Conservation (phyloP, 371 early-diverging fungal genomes). For the Apophysomyces elegans region DNA sequence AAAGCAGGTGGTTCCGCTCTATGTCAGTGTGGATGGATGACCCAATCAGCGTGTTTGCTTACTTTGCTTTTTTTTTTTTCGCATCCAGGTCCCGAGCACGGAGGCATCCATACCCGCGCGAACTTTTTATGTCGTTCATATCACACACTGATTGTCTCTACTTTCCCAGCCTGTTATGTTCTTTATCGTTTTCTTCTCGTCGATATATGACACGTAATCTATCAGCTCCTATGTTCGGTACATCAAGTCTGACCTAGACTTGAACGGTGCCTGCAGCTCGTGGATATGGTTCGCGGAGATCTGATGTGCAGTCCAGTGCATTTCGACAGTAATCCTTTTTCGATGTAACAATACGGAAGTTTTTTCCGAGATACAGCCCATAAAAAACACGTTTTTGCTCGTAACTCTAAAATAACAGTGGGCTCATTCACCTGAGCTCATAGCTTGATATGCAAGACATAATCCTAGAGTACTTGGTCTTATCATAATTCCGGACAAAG, state of each 20-base stretch:
- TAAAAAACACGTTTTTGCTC: background rate
- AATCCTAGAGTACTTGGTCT: no score
- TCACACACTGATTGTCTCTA: background rate
- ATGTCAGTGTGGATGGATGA: conserved; percentile 1
- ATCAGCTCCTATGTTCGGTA: no score
- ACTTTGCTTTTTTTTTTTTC: background rate
- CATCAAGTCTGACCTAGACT: no score
- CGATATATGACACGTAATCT: no score
- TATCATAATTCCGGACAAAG: no score
- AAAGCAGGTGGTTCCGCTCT: background rate
- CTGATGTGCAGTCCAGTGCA: background rate
- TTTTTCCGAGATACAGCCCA: background rate
- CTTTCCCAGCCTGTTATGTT: no score
- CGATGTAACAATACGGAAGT: conserved; percentile 13
- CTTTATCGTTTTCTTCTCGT: no score
- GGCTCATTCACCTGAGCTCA: background rate
- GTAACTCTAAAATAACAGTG: background rate
- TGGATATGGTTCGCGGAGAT: background rate
- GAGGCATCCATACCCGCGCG: background rate
- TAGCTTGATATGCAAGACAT: no score
- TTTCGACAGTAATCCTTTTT: no score
- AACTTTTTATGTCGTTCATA: background rate
- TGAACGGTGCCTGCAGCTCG: background rate
- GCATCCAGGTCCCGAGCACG: conserved; percentile 10
- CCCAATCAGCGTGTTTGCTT: conserved; percentile 3